phyloP scores from a whole-genome alignment of 2,329 filamentous ascomycete genomes.

The Aureobasidium sp. region DNA sequence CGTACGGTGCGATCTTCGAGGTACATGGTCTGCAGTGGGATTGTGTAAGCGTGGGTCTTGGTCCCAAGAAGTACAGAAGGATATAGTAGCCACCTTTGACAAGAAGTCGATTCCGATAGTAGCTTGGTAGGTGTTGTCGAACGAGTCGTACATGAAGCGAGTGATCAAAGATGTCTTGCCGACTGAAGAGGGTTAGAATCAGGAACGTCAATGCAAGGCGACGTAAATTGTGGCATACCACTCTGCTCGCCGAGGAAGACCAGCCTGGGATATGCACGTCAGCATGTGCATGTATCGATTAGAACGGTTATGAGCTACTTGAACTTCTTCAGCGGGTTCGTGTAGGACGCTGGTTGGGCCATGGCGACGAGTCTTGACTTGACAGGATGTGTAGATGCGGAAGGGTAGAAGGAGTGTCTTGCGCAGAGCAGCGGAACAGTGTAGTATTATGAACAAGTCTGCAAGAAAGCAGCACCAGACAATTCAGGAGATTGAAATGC shows the following conservation, averaged over 20 bases:
- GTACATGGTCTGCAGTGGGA: conserved; percentile 75
- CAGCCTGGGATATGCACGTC: conserved; percentile 48
- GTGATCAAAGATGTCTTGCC: conserved; percentile 98
- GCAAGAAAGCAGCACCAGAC: background rate
- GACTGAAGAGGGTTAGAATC: conserved; percentile 46
- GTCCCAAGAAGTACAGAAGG: background rate
- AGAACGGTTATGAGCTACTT: conserved; percentile 53
- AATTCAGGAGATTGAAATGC: conserved; percentile 7
- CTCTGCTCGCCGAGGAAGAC: conserved; percentile 98
- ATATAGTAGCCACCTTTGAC: conserved; percentile 62
- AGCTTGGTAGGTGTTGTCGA: conserved; percentile 99
- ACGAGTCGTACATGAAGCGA: conserved; percentile 99
- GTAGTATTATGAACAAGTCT: background rate
- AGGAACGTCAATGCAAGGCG: background rate
- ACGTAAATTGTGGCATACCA: conserved; percentile 52
- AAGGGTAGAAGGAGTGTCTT: background rate
- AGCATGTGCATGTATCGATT: background rate
- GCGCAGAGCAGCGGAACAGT: background rate
- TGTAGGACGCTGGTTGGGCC: conserved; percentile 68
- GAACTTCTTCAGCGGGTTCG: conserved; percentile 99
- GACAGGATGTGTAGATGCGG: too few species aligned
- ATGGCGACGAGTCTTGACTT: conserved; percentile 43
- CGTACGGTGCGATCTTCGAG: conserved; percentile 96
- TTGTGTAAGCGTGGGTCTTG: background rate
- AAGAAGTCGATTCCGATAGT: conserved; percentile 99